Base-by-base conservation (phyloP, 2,329 filamentous ascomycete genomes). In the Tolypocladium amazonense region DNA sequence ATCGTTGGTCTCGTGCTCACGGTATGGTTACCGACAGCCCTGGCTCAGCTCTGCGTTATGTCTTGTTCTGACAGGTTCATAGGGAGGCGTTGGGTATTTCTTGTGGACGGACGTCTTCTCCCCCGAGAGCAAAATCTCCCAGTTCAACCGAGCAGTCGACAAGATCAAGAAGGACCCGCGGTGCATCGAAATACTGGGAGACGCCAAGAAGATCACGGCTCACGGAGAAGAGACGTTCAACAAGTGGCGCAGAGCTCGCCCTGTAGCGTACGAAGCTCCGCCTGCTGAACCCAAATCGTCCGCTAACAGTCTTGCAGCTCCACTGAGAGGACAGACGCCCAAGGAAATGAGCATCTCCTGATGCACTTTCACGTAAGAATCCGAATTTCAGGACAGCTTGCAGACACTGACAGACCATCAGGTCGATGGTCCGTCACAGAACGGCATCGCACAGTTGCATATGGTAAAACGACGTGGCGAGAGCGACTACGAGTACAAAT, bases 81-180 rank as follows among this genome's bases (percentile, higher is more conserved):
- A 92, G 88, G 86, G 86, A 62, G 87, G 85, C n/a, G 88, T 97
- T 12, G 81, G 81, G 59, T 91, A 90, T 67, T 80, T 94, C 56
- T 79, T 96, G 27, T 96, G 88, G 74, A 82, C 84, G 4, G 91
- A 96, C 63, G 89, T 96, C 53, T 90, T 96, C 72, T 88, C 89
- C 4, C 82, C 89, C 25, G 88, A 92, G 69, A 94, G 90, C 77
- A 92, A 91, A 74, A 93, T 88, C 20, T 84, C 86, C 60, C 86
- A 94, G 71, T 97, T 96, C 80, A 96, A 95, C 76, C 87, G 89
- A 63, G 90, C 90, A 0, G 88, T 95, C 56, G 84, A 89, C 68
- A 85, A 86, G 62, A 86, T 97, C 70, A 90, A 88, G 71, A 80
- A 82, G 58, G 88, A 95, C 69, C 72, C 82, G 0, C 79, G 84